Evolutionary conservation across 2,329 filamentous ascomycete genomes (phyloP).

Genomic region (Curvularia sp.): DNA sequence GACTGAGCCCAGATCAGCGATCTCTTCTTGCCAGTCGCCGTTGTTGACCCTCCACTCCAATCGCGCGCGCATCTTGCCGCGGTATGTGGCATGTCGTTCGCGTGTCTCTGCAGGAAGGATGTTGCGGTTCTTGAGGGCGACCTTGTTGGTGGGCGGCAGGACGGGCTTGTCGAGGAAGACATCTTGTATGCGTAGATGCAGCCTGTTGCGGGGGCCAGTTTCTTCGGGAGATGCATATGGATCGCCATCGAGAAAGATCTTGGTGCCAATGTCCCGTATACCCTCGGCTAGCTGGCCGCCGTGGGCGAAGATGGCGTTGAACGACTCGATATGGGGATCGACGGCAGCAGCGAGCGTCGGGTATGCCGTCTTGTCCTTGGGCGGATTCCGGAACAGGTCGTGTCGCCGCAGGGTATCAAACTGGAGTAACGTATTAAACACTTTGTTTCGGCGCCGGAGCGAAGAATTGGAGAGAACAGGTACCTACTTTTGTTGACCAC

Average conservation of each 20-base stretch:
- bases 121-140: slow-evolving; percentile 77
- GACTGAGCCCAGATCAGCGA: slow-evolving; percentile 84
- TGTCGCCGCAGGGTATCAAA: slow-evolving; percentile 88
- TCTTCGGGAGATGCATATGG: slow-evolving; percentile 60
- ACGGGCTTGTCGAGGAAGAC: slow-evolving; percentile 82
- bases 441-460: neutral
- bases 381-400: slow-evolving; percentile 86
- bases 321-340: slow-evolving; percentile 90
- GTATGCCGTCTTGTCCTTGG: slow-evolving; percentile 85
- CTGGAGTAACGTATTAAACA: slow-evolving; percentile 4
- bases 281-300: slow-evolving; percentile 77
- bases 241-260: slow-evolving; percentile 84
- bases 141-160: slow-evolving; percentile 83
- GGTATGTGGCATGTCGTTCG: slow-evolving; percentile 90
- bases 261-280: slow-evolving; percentile 87
- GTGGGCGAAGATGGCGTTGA: slow-evolving; percentile 84
- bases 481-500: slow-evolving; percentile 73
- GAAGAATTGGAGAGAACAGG: neutral
- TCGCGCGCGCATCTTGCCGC: slow-evolving; percentile 81
- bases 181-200: slow-evolving; percentile 80
- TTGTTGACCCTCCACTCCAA: slow-evolving; percentile 88
- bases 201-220: slow-evolving; percentile 70
- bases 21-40: slow-evolving; percentile 80
- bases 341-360: slow-evolving; percentile 86
- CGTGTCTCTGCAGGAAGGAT: slow-evolving; percentile 92